Base-by-base conservation (phyloP, 129 eudicot genomes). In the Helichrysum umbraculigerum region DNA sequence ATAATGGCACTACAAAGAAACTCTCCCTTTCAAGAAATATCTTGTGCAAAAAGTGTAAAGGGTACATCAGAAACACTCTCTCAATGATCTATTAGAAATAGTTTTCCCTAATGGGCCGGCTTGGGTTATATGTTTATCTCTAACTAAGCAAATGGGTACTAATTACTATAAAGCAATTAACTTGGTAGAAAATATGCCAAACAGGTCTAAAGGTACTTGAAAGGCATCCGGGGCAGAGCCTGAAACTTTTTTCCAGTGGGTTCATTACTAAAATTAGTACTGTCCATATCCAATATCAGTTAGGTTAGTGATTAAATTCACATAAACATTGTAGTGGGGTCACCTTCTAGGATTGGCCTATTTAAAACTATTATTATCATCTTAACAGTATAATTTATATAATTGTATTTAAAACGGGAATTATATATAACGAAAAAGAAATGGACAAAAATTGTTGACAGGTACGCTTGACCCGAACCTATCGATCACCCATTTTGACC, bases 41-140 rank as follows among this genome's bases (percentile, higher is more conserved):
- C 17, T 72, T 91, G 77, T 91, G 97, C 79, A 33, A 84, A 54
- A 91, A 83, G 76, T 91, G 97, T 78, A 91, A 87, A 74, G 97
- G 97, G 97, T 91, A 84, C 60, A 17, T 63, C 66, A 32, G 37
- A 4, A 73, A 52, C 7, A n/a, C 17, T 79, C 69, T 16, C 39
- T 47, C 65, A 29, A 6, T 34, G 30, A 7, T 64, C n/a, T 7
- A 33, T 35, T 30, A 64, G 28, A 64, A 75, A 47, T 16, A 15
- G 6, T 54, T 54, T 54, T 54, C 21, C 6, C 21, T 2, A 12
- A 66, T 44, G 37, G 21, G 74, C 21, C 20, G 22, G 28, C 17
- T 52, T 54, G 66, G 47, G 34, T 16, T 56, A 57, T 19, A n/a
- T 56, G 11, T 54, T 11, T 34, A 1, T 30, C 20, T 21, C 17